Conservation (phyloP, 164 flowering plant species). For the Magnolia officinalis region DNA sequence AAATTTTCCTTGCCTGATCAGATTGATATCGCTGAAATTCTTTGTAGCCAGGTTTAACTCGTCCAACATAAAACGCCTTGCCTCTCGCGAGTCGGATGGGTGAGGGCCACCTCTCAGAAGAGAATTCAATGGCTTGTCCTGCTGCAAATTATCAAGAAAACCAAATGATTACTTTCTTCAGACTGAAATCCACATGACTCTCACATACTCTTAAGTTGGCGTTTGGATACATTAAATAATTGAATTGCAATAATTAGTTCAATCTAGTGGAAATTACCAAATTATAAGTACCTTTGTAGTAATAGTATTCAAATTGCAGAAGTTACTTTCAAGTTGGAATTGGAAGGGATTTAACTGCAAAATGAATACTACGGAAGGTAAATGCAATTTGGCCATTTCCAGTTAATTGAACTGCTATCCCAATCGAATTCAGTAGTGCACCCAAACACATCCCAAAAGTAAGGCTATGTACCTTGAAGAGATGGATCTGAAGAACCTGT, state of each 20-base stretch:
- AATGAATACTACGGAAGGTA: no score
- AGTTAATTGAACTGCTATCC: no score
- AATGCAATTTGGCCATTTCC: no score
- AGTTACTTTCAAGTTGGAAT: no score
- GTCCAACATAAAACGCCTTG: slow-evolving; percentile 58
- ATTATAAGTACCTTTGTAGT: no score
- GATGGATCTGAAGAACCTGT: slow-evolving; percentile 90
- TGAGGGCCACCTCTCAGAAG: slow-evolving; percentile 19
- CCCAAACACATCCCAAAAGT: neutral
- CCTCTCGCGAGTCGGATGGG: slow-evolving; percentile 40
- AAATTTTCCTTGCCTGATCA: slow-evolving; percentile 81
- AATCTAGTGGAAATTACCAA: neutral
- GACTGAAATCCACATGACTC: neutral
- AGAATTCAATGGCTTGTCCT: slow-evolving; percentile 62
- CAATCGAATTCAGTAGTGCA: neutral
- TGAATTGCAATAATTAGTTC: neutral
- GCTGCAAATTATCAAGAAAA: slow-evolving; percentile 29
- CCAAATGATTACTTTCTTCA: neutral
- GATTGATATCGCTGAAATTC: slow-evolving; percentile 59
- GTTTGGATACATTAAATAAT: neutral
- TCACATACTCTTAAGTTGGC: neutral
- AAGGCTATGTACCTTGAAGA: slow-evolving; percentile 44
- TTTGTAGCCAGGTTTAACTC: slow-evolving; percentile 74
- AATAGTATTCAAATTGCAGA: no score
- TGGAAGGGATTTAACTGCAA: no score